Percentiles rank a stretch among this genome's conserved stretches.
phyloP scores from a whole-genome alignment of 495 filamentous ascomycete species.

The Lepraria neglecta region DNA sequence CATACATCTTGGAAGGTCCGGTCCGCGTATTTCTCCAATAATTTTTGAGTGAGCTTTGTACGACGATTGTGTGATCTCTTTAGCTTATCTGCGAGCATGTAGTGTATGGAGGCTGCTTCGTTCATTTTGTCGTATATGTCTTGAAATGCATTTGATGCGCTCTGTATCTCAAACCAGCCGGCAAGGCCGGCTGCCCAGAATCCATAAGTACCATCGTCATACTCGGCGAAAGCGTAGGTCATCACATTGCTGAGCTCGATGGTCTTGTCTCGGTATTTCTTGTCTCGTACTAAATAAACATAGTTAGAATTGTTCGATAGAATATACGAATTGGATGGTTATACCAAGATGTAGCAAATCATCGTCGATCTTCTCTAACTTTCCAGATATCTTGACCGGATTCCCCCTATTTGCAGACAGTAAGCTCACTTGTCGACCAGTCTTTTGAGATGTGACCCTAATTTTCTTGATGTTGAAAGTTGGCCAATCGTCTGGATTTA shows the following conservation, averaged over 20 bases:
- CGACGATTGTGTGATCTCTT: constrained; percentile 19
- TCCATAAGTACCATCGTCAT: constrained; percentile 50
- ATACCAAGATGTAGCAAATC: constrained; percentile 40
- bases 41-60: constrained; percentile 17
- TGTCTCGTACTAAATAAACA: constrained; percentile 38
- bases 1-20: constrained; percentile 26
- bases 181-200: constrained; percentile 71
- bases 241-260: constrained; percentile 60
- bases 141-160: constrained; percentile 54
- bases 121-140: constrained; percentile 58
- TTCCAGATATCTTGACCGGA: constrained; percentile 51
- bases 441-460: constrained; percentile 45
- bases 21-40: constrained; percentile 17
- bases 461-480: constrained; percentile 51
- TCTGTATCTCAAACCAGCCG: constrained; percentile 69
- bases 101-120: constrained; percentile 64
- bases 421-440: constrained; percentile 47
- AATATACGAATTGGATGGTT: constrained; percentile 16
- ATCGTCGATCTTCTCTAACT: constrained; percentile 43
- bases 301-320: constrained; percentile 28
- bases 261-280: constrained; percentile 43
- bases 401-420: constrained; percentile 47
- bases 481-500: constrained; percentile 55
- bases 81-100: constrained; percentile 55
- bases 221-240: constrained; percentile 64